Percentiles rank a stretch among this genome's conserved stretches.
phyloP scores from a whole-genome alignment of 1,139 yeast species.

The Protomyces macrosporus region DNA sequence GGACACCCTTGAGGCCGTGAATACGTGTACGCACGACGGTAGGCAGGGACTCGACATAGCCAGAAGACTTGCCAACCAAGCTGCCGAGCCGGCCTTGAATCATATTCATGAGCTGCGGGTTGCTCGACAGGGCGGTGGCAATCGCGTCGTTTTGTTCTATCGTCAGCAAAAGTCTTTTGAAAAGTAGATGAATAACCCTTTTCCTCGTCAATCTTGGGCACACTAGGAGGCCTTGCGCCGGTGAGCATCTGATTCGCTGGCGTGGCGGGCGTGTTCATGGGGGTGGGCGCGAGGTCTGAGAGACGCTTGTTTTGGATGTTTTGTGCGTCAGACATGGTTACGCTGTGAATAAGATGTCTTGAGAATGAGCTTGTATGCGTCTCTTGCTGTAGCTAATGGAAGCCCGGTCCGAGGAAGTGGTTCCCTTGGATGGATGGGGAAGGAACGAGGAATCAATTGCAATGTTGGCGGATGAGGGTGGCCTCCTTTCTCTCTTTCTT shows the following conservation, averaged over 20 bases:
- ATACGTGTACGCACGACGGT: constrained; percentile 68
- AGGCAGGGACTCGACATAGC: constrained; percentile 77
- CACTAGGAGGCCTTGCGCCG: constrained; percentile 57
- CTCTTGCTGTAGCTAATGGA: too few species aligned
- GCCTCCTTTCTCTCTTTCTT: too few species aligned
- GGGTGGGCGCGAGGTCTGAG: constrained; percentile 92
- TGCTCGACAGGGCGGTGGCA: constrained; percentile 54
- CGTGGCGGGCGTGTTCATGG: constrained; percentile 96
- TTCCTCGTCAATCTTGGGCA: constrained; percentile 75
- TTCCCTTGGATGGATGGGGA: too few species aligned
- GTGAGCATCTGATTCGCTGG: constrained; percentile 70
- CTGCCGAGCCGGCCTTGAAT: constrained; percentile 86
- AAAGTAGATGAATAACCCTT: constrained; percentile 34
- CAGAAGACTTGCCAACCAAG: constrained; percentile 79
- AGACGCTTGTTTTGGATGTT: constrained; percentile 52
- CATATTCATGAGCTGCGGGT: constrained; percentile 74
- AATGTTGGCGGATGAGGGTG: too few species aligned
- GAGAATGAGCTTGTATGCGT: too few species aligned
- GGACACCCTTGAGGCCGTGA: constrained; percentile 77
- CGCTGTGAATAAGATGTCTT: too few species aligned
- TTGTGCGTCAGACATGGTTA: constrained; percentile 1
- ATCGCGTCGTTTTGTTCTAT: constrained; percentile 19
- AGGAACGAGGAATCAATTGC: too few species aligned
- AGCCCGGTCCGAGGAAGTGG: too few species aligned
- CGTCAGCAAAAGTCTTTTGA: background rate